Evolutionary conservation across 305 asterid species (phyloP).

Genomic region (Euphrasia arctica): DNA sequence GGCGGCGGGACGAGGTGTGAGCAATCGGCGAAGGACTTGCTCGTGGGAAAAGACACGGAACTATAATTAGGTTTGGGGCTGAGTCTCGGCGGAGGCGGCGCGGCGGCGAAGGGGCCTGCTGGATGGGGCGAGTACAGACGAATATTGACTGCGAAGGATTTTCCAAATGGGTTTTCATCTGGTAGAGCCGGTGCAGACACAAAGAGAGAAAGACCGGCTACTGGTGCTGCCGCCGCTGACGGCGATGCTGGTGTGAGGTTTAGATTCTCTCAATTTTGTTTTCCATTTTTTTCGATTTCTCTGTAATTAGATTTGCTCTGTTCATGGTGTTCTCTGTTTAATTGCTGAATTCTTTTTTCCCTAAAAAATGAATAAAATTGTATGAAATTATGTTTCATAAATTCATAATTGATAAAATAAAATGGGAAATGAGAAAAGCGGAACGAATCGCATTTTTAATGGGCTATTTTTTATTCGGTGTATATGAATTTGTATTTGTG

Average conservation of each 20-base stretch:
- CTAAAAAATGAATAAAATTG: background rate
- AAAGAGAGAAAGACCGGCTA: constrained; percentile 53
- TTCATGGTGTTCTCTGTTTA: background rate
- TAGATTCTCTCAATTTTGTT: background rate
- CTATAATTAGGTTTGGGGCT: constrained; percentile 57
- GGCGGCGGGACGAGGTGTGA: constrained; percentile 8
- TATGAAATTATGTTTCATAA: background rate
- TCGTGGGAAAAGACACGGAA: constrained; percentile 30
- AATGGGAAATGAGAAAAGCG: too few species aligned
- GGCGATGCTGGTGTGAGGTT: constrained; percentile 60
- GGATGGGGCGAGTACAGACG: constrained; percentile 43
- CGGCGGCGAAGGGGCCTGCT: constrained; percentile 32
- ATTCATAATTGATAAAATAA: too few species aligned
- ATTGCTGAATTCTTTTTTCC: background rate
- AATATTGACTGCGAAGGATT: constrained; percentile 66
- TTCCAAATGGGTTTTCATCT: constrained; percentile 46
- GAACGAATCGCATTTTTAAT: too few species aligned
- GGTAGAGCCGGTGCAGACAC: constrained; percentile 34
- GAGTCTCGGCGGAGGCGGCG: constrained; percentile 34
- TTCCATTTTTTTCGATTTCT: background rate
- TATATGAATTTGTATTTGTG: too few species aligned
- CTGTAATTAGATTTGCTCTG: background rate
- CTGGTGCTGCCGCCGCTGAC: constrained; percentile 31
- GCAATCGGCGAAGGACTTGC: constrained; percentile 28
- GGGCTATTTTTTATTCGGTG: too few species aligned